Base-by-base conservation (phyloP, 2,329 filamentous ascomycete genomes). In the Sclerotinia glacialis region DNA sequence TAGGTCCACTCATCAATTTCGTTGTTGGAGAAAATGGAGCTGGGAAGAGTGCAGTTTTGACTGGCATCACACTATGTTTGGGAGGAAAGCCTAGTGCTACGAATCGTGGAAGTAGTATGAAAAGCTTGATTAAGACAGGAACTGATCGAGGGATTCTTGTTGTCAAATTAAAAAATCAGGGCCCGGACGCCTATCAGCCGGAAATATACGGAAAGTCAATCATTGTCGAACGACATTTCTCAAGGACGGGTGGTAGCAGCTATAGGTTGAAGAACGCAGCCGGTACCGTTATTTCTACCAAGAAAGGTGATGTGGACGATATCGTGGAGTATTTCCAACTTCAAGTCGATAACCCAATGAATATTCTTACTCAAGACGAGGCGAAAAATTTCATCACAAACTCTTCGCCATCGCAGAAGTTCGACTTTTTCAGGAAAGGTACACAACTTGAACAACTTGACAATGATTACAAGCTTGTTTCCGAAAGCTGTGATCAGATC, bases 21-120 rank as follows among this genome's bases (percentile, higher is more conserved):
- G 93, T 99, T 69, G 93, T 97, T 65, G 95, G 95, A 21, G 93
- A 97, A 77, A 99, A 99, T 76, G 95, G 95, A 42, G 98, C 94
- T 76, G 95, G 95, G 46, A 99, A 99, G 80, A 99, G 95, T 77
- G 95, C 95, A 3, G 90, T 98, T 18, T 80, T 99, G 37, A 98
- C 95, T 0, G 95, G 93, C 5, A 86, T 99, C 70, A 97, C 93
- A 0, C 83, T 99, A 44, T 98, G 95, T 74, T 83, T 99, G n/a
- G 95, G 95, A 68, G 94, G 91, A 26, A 98, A 97, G 78, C 93
- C 95, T 2, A 92, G 92, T 65, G 87, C 91, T 21, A 98, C 95
- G 5, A 98, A 98, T 74, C 90, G 95, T 70, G 95, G 93, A 49
- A 90, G 91, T 62, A 96, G 89, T 73, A 80, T 99, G 34, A 96